Evolutionary conservation across 2,329 filamentous ascomycete species (phyloP), one percentile per base, ranked within the genome.

Genomic region (Sclerotinia glacialis): DNA sequence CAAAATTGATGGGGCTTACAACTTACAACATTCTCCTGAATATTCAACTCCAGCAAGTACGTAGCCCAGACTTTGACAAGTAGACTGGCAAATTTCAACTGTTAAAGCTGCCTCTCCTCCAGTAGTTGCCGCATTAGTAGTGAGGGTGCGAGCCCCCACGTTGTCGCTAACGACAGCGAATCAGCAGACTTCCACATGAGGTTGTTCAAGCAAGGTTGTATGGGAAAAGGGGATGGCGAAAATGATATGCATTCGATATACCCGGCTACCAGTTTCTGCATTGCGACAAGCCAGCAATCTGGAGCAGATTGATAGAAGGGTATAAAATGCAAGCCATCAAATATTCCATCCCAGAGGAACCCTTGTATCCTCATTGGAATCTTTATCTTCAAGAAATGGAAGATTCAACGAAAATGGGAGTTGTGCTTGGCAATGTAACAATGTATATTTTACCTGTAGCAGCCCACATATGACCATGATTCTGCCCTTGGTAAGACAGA

Each of bases 41-140:
- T 82, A 83, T 70, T 83, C 81, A 37, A 81, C 72, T 47, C 81
- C 82, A 64, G 77, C 74, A 78, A 82, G 71, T 21, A 67, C 61
- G 68, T 79, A 82, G 8, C 70, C 72, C 9, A 69, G 67, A 40
- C 16, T 67, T 44, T 70, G 64, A 63, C 73, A 74, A 34, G 73
- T 68, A 8, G 61, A 44, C 12, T 71, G 53, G 65, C 73, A 74
- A 21, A 70, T 64, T 14, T 55, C 69, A 40, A 72, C 65, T 40
- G 73, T 73, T 66, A 73, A 69, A 34, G 46, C 53, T 28, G 28
- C 61, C 5, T 56, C 31, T 28, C 69, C 70, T 1, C 71, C 71
- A 42, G 60, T 31, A n/a, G 69, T 69, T 23, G 60, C 56, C 46
- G 42, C n/a, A 34, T 44, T 67, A 16, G 61, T 67, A 59, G 65